Evolutionary conservation across 768 basidiomycete species (phyloP).

Genomic region (Kwoniella bestiolae): DNA sequence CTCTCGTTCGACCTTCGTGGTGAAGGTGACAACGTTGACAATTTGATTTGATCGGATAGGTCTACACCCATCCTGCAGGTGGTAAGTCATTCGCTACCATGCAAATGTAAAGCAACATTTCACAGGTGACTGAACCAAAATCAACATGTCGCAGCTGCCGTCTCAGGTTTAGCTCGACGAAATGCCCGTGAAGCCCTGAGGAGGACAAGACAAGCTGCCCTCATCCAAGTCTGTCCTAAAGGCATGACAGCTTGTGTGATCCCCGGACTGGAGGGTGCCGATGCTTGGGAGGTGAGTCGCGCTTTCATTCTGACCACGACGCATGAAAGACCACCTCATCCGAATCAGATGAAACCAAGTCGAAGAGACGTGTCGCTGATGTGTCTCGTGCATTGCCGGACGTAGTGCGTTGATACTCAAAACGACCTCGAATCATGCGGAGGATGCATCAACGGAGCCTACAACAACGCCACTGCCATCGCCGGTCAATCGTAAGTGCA

Average conservation of each 20-base stretch:
- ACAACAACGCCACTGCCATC: neutral
- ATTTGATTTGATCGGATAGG: no score
- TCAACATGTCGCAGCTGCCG: neutral
- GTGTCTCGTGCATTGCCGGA: no score
- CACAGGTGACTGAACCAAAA: no score
- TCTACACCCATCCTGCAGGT: neutral
- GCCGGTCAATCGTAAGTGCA: neutral
- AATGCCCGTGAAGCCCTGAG: neutral
- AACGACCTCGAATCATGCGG: constrained; percentile 3
- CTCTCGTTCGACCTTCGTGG: no score
- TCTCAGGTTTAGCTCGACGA: neutral
- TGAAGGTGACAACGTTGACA: no score
- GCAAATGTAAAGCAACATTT: no score
- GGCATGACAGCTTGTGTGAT: neutral
- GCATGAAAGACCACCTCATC: no score
- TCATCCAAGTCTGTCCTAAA: neutral
- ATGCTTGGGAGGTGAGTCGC: neutral
- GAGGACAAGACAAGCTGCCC: neutral
- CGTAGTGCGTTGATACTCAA: constrained; percentile 2
- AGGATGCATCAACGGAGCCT: neutral
- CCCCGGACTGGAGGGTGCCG: neutral
- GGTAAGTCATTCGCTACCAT: no score
- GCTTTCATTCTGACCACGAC: no score
- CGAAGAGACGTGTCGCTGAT: no score
- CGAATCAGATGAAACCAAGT: no score